Percentiles rank a stretch among this genome's conserved stretches.
Conservation (phyloP, 169 alveolate species). For the Babesia bovis region DNA sequence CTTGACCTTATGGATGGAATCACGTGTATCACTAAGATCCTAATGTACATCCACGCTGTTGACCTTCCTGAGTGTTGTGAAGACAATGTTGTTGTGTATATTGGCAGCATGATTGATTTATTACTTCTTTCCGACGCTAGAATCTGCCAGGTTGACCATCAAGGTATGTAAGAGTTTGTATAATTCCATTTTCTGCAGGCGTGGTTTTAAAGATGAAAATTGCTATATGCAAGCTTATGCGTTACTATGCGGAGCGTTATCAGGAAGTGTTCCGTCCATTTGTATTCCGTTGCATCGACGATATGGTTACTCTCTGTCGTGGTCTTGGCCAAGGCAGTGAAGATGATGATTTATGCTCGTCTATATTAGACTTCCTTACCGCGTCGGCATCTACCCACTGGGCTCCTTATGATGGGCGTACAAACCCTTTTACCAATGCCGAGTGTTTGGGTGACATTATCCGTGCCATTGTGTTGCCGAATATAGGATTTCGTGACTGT, state of each 20-base stretch:
- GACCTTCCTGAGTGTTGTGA: constrained; percentile 67
- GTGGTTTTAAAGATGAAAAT: constrained; percentile 32
- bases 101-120: constrained; percentile 54
- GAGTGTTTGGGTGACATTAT: constrained; percentile 57
- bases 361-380: constrained; percentile 57
- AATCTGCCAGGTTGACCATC: constrained; percentile 18
- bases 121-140: constrained; percentile 44
- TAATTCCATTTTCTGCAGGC: not conserved
- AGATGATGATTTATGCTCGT: constrained; percentile 53
- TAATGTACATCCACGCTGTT: constrained; percentile 51
- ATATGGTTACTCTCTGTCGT: constrained; percentile 42
- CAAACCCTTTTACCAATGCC: constrained; percentile 52
- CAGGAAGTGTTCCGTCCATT: constrained; percentile 64
- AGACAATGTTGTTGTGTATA: constrained; percentile 51
- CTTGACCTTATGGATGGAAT: constrained; percentile 48
- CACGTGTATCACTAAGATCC: constrained; percentile 48
- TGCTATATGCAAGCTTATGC: constrained; percentile 47
- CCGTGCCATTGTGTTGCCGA: constrained; percentile 53
- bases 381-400: constrained; percentile 61
- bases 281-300: constrained; percentile 61
- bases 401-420: constrained; percentile 40
- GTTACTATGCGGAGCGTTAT: constrained; percentile 66
- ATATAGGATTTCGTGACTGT: constrained; percentile 64
- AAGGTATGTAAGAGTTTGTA: constrained; percentile 8
- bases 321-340: constrained; percentile 28